Percentiles rank a stretch among this genome's conserved stretches.
These are phyloP conservation scores for Tubosaeta brunneosetosa DNA, from an alignment of 768 basidiomycete species.

Conservation along the genomic window DNA sequence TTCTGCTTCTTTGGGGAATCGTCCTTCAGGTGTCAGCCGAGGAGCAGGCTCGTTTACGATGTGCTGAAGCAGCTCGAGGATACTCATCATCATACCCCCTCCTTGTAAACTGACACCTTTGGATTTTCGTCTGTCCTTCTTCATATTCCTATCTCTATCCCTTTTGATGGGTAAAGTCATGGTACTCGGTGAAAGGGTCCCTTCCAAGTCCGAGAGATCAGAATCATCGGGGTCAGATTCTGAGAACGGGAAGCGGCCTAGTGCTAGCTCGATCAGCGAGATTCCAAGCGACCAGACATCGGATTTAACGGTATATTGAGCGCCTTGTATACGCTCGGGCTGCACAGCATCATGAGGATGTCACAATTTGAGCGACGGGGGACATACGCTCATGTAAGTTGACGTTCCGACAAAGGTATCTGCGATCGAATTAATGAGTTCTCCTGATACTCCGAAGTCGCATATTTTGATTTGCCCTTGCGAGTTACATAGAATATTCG, in stretches of 20 bases:
- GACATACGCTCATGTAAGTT: conserved; percentile 97
- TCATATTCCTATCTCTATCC: conserved; percentile 43
- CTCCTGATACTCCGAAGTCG: conserved; percentile 98
- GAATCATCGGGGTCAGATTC: conserved; percentile 75
- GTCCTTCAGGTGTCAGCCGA: conserved; percentile 67
- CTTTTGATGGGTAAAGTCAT: conserved; percentile 36
- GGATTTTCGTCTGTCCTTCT: conserved; percentile 83
- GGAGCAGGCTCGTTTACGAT: conserved; percentile 99
- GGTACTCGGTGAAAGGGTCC: conserved; percentile 69
- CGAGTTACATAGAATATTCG: conserved; percentile 94
- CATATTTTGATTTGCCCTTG: conserved; percentile 97
- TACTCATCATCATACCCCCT: conserved; percentile 96
- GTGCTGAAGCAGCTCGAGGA: conserved; percentile 92
- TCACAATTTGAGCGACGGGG: conserved; percentile 8
- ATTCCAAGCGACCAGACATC: conserved; percentile 99
- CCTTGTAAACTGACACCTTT: conserved; percentile 92
- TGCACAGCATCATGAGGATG: conserved; percentile 33
- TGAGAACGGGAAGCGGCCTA: conserved; percentile 96
- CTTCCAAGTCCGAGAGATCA: conserved; percentile 73
- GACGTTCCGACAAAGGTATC: conserved; percentile 99
- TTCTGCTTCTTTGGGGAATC: conserved; percentile 70
- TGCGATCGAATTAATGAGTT: conserved; percentile 97
- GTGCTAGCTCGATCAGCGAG: conserved; percentile 92
- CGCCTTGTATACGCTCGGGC: conserved; percentile 99
- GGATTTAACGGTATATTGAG: conserved; percentile 97